Base-by-base conservation (phyloP, 2,329 filamentous ascomycete genomes). In the Claviceps sorghi region DNA sequence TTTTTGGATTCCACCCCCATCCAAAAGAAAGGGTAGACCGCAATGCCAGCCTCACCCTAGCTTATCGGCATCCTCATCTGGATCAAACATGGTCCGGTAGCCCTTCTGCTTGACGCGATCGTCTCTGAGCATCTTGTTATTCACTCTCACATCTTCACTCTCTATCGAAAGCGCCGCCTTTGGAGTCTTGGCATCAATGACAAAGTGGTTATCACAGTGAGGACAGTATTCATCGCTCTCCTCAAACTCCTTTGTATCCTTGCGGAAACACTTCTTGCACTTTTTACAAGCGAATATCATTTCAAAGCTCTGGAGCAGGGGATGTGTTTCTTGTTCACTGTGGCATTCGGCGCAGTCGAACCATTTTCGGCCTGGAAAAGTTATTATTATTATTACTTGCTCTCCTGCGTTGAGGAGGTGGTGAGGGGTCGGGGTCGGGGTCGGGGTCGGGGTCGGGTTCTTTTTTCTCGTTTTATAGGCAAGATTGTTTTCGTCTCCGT, bases 251-350 rank as follows among this genome's bases (percentile, higher is more conserved):
- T 80, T 73, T 46, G 85, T 85, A 62, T 98, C 88, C 67, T 97
- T 98, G 60, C 93, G 85, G 75, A 98, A 98, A 69, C 84, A 90
- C 72, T 98, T 98, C 61, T 86, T 90, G 82, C 93, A 98, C 74
- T 98, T 98, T 64, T 98, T 98, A 79, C 93, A 98, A 50, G 88
- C 88, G 64, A 98, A 97, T 40, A 75, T 79, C 88, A 98, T 95
- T 64, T 98, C 93, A 60, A 83, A 77, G 58, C 75, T 77, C 70
- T 95, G 86, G 51, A 79, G 71, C 22, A 98, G 81, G 40, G 78
- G 71, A 67, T 97, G 93, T 55, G 74, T 70, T 68, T 94, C 85
- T 56, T 80, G 75, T 67, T 98, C 93, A 51, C 73, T 72, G 72
- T 98, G 93, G 72, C 93, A 98, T 67, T 96, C 86, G 58, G 88